These are phyloP conservation scores for Micractinium sp. DNA, from an alignment of 139 green algal genomes.

Conservation along the genomic window DNA sequence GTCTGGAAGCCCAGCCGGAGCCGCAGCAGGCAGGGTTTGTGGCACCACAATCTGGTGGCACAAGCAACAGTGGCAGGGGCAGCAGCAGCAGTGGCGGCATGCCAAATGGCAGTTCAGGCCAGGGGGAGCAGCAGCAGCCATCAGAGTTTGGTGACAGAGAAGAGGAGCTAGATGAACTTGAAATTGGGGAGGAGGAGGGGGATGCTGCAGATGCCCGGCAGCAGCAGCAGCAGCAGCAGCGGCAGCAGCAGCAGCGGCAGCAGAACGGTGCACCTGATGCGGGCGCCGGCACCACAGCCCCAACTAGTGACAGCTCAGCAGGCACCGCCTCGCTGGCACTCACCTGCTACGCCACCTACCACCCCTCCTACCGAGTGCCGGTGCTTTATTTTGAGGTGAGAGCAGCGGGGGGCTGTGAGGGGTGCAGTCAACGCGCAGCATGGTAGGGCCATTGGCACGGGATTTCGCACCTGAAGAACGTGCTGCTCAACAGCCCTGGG, in stretches of 20 bases:
- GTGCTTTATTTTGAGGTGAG: constrained; percentile 42
- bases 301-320: not conserved
- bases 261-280: no score
- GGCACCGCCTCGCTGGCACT: not conserved
- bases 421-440: no score
- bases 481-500: no score
- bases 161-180: not conserved
- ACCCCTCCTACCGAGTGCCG: constrained; percentile 52
- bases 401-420: no score
- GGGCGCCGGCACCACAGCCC: not conserved
- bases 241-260: not conserved
- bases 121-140: not conserved
- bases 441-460: no score
- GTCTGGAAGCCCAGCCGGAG: not conserved
- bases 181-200: not conserved
- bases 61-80: not conserved
- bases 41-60: not conserved
- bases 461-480: no score
- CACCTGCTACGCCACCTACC: constrained; percentile 51
- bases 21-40: not conserved
- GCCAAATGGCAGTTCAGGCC: not conserved
- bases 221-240: not conserved
- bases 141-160: not conserved
- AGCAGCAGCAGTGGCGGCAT: not conserved
- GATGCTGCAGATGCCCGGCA: constrained; percentile 2